Evolutionary conservation across 306 rosid species (phyloP).

Genomic region (Fagus crenata): DNA sequence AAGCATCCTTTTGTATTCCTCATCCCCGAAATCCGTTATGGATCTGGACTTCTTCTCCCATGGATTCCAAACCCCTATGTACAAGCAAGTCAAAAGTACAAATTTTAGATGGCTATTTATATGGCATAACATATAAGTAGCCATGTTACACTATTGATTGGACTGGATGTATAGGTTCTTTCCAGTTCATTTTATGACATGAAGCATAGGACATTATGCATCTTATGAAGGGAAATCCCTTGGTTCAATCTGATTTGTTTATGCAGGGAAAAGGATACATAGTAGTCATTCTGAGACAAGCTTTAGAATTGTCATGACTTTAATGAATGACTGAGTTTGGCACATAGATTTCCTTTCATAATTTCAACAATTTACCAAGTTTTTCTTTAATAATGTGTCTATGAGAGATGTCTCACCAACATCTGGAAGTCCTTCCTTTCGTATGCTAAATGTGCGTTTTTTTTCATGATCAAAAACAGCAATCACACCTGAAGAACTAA

Average conservation of each 20-base stretch:
- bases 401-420: slow-evolving; percentile 48
- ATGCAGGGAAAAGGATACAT: not conserved
- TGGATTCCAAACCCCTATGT: slow-evolving; percentile 89
- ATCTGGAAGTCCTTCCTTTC: slow-evolving; percentile 85
- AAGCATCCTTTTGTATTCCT: slow-evolving; percentile 83
- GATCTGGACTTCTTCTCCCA: slow-evolving; percentile 78
- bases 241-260: not conserved
- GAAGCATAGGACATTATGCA: not conserved
- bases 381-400: not conserved
- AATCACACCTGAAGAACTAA: slow-evolving; percentile 47
- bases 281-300: not conserved
- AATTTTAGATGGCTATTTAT: not conserved
- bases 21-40: slow-evolving; percentile 72
- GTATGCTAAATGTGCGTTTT: slow-evolving; percentile 60
- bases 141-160: not conserved
- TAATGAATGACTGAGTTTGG: not conserved
- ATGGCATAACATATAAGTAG: not conserved
- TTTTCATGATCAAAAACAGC: slow-evolving; percentile 85
- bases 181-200: not conserved
- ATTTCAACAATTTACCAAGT: not conserved
- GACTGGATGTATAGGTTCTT: not conserved
- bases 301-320: not conserved
- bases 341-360: not conserved
- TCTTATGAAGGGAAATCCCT: not conserved
- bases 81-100: slow-evolving; percentile 10